phyloP scores from a whole-genome alignment of 805 yeast genomes.

The Kuraishia cidri region DNA sequence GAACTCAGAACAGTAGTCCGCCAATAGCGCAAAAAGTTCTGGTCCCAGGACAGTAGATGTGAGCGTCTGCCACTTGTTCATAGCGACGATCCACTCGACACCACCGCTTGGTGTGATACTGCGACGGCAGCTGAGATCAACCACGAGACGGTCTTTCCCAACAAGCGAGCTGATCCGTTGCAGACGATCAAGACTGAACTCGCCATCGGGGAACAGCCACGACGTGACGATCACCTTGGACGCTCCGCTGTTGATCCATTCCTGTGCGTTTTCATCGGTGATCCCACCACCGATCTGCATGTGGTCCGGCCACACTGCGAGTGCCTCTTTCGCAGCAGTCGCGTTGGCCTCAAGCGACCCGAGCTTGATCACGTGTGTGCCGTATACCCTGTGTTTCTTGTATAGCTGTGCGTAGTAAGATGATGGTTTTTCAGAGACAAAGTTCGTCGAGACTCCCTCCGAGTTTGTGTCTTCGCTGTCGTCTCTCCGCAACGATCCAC shows the following conservation, averaged over 20 bases:
- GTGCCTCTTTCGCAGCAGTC: conserved; percentile 70
- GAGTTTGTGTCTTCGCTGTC: conserved; percentile 30
- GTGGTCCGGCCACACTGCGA: conserved; percentile 60
- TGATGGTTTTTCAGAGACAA: conserved; percentile 68
- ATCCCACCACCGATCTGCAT: conserved; percentile 95
- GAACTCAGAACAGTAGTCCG: conserved; percentile 74
- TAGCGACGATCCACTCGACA: conserved; percentile 83
- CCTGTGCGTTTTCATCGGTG: conserved; percentile 56
- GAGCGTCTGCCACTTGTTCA: conserved; percentile 93
- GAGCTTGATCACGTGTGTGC: conserved; percentile 90
- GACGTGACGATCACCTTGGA: conserved; percentile 87
- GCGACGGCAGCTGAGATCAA: conserved; percentile 81
- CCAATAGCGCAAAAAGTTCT: conserved; percentile 43
- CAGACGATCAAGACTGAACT: conserved; percentile 43
- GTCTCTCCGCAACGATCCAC: conserved; percentile 69
- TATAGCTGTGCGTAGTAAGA: conserved; percentile 70
- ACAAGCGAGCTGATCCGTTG: conserved; percentile 38
- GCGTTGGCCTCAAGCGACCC: conserved; percentile 76
- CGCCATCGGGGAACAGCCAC: conserved; percentile 71
- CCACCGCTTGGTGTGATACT: conserved; percentile 16
- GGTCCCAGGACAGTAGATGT: conserved; percentile 53
- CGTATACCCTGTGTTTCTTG: conserved; percentile 42
- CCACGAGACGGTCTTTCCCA: conserved; percentile 64
- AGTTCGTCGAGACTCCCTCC: conserved; percentile 51
- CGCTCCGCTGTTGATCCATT: conserved; percentile 77